Evolutionary conservation across 345 rosid genomes (phyloP), one percentile per base, ranked within the genome.

Genomic region (Ceriops decandra): DNA sequence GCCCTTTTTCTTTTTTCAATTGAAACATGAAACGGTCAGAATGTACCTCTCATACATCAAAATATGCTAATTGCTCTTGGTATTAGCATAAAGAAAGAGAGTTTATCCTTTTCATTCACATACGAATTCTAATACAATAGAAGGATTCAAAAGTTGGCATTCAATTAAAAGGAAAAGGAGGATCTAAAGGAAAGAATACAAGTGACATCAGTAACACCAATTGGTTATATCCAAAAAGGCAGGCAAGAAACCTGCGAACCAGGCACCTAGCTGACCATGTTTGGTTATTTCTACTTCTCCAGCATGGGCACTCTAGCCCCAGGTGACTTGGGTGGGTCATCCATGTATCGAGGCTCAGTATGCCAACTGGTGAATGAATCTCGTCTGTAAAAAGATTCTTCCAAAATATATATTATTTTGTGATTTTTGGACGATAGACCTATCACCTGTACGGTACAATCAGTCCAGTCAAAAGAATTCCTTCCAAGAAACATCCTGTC

Each of bases 381-480:
- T 68, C 28, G 24, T 70, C 61, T 33, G 52, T 10, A 57, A 74
- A 66, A 64, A 16, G 57, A 61, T 27, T 74, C 56, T 28, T 46
- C 24, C 62, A 28, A 47, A 21, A 68, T 61, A 68, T 71, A 66
- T 71, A 74, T 71, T 73, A 67, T 72, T 54, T 32, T 60, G 51
- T 73, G 57, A 60, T 65, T 52, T 57, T 68, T 13, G 3, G 58
- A 71, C 68, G 81, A 77, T 66, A 16, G 74, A 60, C 74, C 76
- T 65, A 57, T 77, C 74, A 66, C 64, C 77, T 52, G 47, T 72
- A 35, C 63, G 42, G 63, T 66, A 76, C 78, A 64, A 76, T 54
- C 63, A 63, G 38, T 70, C 78, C 76, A 60, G 74, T 77, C 75
- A 74, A 79, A 85, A 79, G 71, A 85, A 78, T 74, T 63, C 57